These are phyloP conservation scores for Leishmania mexicana DNA, from an alignment of 208 protist species.

Conservation along the genomic window DNA sequence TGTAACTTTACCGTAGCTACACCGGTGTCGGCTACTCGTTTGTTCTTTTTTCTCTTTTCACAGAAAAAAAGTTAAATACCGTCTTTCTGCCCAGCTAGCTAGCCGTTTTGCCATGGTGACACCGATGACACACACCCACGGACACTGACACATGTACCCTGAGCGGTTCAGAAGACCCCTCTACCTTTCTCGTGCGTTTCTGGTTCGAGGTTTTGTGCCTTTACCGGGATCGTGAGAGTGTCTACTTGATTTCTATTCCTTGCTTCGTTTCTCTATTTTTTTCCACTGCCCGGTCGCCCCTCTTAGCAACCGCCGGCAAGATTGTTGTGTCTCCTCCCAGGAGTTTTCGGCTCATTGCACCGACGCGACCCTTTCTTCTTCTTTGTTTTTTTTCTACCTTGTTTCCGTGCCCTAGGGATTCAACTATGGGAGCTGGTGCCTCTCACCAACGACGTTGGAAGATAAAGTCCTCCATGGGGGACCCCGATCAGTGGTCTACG, in stretches of 20 bases:
- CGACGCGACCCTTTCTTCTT: neutral
- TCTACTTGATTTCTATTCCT: neutral
- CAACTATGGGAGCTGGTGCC: slow-evolving; percentile 22
- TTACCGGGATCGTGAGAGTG: neutral
- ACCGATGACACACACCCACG: neutral
- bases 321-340: neutral
- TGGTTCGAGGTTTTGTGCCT: neutral
- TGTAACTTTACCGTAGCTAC: neutral
- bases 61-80: neutral
- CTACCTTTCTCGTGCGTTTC: neutral
- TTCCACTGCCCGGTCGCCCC: neutral
- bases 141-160: neutral
- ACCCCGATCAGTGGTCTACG: neutral
- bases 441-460: slow-evolving; percentile 3
- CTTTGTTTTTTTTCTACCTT: neutral
- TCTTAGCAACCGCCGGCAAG: neutral
- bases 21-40: neutral
- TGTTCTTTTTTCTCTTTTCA: neutral
- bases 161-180: neutral
- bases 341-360: neutral
- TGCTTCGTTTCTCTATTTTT: neutral
- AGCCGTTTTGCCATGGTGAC: no score
- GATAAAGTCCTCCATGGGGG: neutral
- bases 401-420: neutral
- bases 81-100: neutral